Base-by-base conservation (phyloP, 176 grass and related monocot species). In the Metroxylon sagu region DNA sequence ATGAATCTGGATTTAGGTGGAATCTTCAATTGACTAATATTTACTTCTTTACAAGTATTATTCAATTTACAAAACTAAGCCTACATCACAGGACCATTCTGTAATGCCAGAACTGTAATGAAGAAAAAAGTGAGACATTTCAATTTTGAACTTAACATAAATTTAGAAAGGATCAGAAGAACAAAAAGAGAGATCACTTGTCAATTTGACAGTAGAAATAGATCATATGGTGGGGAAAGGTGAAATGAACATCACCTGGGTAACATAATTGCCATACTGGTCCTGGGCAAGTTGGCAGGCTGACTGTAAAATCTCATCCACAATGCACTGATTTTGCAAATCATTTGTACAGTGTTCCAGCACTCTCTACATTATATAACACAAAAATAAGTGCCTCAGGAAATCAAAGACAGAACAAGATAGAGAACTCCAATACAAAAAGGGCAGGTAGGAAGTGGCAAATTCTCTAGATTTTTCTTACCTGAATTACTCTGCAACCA, bases 201-300 rank as follows among this genome's bases (percentile, higher is more conserved):
- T 43, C 29, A 43, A 43, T 10, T 14, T 43, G 5, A 43, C 35
- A 43, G 35, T 10, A 43, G 35, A 43, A 43, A 43, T 43, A 43
- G 35, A 43, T 43, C 35, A 14, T 43, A 14, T 43, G 35, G 35
- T 12, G 8, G 35, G 8, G 35, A 43, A 43, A 8, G 10, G 35
- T 43, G 35, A 43, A 43, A 43, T 43, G 35, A 43, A 43, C 35
- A 43, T 76, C 48, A 88, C 94, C 94, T 98, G 94, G 27, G 85
- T 98, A 65, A 98, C 94, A 76, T 98, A 98, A 75, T 98, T 98
- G n/a, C 94, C 94, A 60, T 93, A 98, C 81, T 98, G 94, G 59
- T 98, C 94, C 73, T 98, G 84, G 17, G 88, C 88, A 3, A 98
- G 94, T 23, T 64, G 78, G 76, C 94, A 98, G 48, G 76, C 84